Percentiles rank a stretch among this genome's conserved stretches.
phyloP scores from a whole-genome alignment of 768 basidiomycete species.

The Boletus sp. region DNA sequence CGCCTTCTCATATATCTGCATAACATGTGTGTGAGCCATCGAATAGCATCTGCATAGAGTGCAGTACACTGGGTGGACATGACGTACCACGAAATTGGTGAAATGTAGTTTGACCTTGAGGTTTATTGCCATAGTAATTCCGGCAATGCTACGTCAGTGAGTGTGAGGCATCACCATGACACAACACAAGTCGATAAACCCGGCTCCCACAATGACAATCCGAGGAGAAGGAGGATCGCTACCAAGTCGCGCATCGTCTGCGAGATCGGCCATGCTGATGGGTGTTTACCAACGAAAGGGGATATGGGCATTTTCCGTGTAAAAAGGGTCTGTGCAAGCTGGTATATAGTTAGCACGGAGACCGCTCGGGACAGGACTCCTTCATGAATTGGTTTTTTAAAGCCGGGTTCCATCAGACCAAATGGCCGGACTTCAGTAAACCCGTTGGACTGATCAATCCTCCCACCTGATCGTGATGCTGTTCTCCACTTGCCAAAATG shows the following conservation, averaged over 20 bases:
- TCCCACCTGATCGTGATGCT: not conserved
- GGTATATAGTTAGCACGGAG: conserved; percentile 2
- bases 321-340: not conserved
- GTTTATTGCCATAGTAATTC: conserved; percentile 1
- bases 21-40: conserved; percentile 22
- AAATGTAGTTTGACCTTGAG: conserved; percentile 20
- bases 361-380: too few species aligned
- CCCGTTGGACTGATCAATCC: too few species aligned
- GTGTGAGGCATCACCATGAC: not conserved
- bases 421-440: not conserved
- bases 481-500: too few species aligned
- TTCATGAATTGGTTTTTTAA: not conserved
- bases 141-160: not conserved
- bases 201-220: not conserved
- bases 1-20: conserved; percentile 1
- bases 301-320: not conserved
- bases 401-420: not conserved
- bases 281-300: not conserved
- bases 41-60: not conserved
- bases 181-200: not conserved
- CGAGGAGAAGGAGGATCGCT: not conserved
- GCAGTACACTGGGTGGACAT: not conserved
- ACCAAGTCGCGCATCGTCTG: not conserved
- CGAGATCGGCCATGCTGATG: not conserved
- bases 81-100: conserved; percentile 47